Evolutionary conservation across 2,329 filamentous ascomycete species (phyloP).

Genomic region (Clonostachys rosea): DNA sequence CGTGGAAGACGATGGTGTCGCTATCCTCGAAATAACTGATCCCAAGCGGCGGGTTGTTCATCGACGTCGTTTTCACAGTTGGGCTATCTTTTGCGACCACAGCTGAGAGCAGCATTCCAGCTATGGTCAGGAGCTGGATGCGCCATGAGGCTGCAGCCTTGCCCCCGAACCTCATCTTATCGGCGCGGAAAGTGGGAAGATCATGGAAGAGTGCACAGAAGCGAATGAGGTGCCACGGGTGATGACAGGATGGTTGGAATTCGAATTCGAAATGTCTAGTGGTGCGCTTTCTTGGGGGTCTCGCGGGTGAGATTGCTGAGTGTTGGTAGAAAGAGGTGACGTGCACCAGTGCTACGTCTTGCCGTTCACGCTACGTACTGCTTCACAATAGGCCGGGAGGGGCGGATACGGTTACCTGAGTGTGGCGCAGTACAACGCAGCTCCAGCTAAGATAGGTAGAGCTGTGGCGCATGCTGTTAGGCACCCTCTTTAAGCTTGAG

Average conservation of each 20-base stretch:
- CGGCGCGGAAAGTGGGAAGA: conserved; percentile 20
- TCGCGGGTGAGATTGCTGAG: background rate
- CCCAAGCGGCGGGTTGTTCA: conserved; percentile 62
- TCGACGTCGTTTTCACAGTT: conserved; percentile 56
- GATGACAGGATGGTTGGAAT: background rate
- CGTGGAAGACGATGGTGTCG: conserved; percentile 73
- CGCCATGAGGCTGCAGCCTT: conserved; percentile 40
- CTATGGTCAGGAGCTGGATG: conserved; percentile 36
- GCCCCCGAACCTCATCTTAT: conserved; percentile 51
- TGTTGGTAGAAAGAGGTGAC: too few species aligned
- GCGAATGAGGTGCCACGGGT: background rate
- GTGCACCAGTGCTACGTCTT: too few species aligned
- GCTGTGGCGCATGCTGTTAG: too few species aligned
- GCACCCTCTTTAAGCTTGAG: too few species aligned
- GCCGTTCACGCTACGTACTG: too few species aligned
- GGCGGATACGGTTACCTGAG: too few species aligned
- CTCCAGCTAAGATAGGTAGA: too few species aligned
- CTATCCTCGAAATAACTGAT: conserved; percentile 91
- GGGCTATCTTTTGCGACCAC: conserved; percentile 59
- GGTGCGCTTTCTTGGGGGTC: background rate
- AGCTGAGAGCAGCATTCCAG: conserved; percentile 12
- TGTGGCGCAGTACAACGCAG: too few species aligned
- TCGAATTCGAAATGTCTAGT: background rate
- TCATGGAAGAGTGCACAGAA: conserved; percentile 32
- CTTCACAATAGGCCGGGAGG: too few species aligned